These are phyloP conservation scores for Epichloe sp. DNA, from an alignment of 2,329 filamentous ascomycete genomes.

Conservation along the genomic window DNA sequence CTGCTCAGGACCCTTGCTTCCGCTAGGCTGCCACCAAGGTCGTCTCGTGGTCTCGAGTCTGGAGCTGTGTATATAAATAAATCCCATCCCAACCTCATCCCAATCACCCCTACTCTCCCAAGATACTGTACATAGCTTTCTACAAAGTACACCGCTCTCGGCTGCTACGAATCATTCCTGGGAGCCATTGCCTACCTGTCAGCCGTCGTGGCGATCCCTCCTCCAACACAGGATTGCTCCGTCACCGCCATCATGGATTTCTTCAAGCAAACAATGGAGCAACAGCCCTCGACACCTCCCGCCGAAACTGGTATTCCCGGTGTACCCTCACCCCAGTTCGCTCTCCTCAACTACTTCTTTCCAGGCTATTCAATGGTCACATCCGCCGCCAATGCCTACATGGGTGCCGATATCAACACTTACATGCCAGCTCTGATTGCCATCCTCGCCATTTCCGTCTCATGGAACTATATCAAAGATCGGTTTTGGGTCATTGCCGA, in stretches of 20 bases:
- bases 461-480: conserved; percentile 38
- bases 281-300: conserved; percentile 8
- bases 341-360: conserved; percentile 48
- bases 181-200: too few relatives aligned
- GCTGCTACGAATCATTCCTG: not conserved
- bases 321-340: conserved; percentile 24
- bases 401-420: conserved; percentile 47
- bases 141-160: not conserved
- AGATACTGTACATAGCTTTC: not conserved
- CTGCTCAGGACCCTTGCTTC: not conserved
- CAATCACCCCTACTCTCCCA: too few relatives aligned
- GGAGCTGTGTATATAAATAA: not conserved
- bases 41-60: too few relatives aligned
- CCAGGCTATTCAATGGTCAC: conserved; percentile 51
- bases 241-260: conserved; percentile 6
- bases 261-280: not conserved
- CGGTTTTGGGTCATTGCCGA: conserved; percentile 36
- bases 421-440: conserved; percentile 47
- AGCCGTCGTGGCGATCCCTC: not conserved
- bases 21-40: not conserved
- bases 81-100: not conserved
- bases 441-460: conserved; percentile 33
- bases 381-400: conserved; percentile 37
- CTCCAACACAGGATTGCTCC: not conserved
- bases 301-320: conserved; percentile 4